A percentile compares a stretch with the other conserved stretches of the same genome.
These are phyloP conservation scores for Draba incana DNA, from an alignment of 345 rosid species.

Conservation along the genomic window DNA sequence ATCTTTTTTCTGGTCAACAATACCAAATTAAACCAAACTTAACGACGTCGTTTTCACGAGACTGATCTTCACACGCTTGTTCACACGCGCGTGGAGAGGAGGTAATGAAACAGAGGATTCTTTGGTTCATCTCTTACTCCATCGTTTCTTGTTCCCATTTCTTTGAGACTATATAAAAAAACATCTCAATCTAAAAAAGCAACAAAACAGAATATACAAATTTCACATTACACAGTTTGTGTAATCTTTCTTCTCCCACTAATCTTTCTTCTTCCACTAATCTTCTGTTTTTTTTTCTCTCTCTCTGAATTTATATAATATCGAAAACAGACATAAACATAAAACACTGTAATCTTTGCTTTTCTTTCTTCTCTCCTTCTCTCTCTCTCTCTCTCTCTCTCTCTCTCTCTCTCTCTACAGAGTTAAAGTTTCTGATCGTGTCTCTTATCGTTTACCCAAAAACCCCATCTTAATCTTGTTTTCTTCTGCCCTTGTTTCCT, in stretches of 20 bases:
- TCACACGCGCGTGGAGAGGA: constrained; percentile 28
- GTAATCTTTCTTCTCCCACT: not conserved
- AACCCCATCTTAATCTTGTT: constrained; percentile 44
- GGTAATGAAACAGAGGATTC: constrained; percentile 41
- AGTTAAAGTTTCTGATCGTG: constrained; percentile 57
- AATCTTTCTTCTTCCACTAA: not conserved
- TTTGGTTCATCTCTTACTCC: constrained; percentile 51
- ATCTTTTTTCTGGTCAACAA: constrained; percentile 29
- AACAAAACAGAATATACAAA: constrained; percentile 25
- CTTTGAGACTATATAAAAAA: constrained; percentile 24
- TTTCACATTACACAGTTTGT: constrained; percentile 8
- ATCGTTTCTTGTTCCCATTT: constrained; percentile 48
- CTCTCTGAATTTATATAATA: constrained; percentile 31
- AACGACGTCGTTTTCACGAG: constrained; percentile 19
- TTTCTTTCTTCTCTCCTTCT: constrained; percentile 24
- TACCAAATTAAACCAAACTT: not conserved
- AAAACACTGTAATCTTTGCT: constrained; percentile 33
- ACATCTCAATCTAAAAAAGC: not conserved
- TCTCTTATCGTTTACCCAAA: constrained; percentile 44
- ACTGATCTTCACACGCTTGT: constrained; percentile 21
- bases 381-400: constrained; percentile 29
- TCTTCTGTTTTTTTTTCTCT: not conserved
- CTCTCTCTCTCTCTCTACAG: constrained; percentile 37
- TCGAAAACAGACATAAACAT: not conserved
- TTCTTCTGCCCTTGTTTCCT: constrained; percentile 36